Evolutionary conservation across 176 grass and related monocot genomes (phyloP), one percentile per base, ranked within the genome.

Genomic region (Musa itinerans): DNA sequence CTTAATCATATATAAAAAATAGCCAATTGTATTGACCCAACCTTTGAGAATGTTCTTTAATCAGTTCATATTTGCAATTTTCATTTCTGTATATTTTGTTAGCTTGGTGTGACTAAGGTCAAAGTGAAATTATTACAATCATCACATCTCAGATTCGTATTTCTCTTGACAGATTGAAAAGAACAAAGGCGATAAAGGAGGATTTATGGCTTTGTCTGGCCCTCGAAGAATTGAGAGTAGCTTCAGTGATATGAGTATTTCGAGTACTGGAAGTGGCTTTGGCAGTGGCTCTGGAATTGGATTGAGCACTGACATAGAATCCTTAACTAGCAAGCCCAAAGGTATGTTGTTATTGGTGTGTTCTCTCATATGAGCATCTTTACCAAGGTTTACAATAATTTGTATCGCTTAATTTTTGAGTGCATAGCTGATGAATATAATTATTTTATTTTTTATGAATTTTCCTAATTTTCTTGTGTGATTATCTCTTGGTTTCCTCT

Each of bases 101-200:
- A 43, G 34, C 34, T 43, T 43, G 34, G 34, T 43, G 6, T 43
- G 34, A 54, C 15, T 61, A 9, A n/a, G 2, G n/a, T n/a, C 57
- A n/a, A 61, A 6, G 3, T 21, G 57, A 15, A 61, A n/a, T n/a
- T n/a, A 6, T 6, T 6, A 61, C 57, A 19, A 61, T 17, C 57
- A 61, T 61, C 15, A n/a, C 16, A 61, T 73, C 68, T 56, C 58
- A 23, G 1, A 58, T 43, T 51, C 53, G 27, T 63, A 61, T 27
- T 50, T 79, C 3, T 81, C 59, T 19, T 61, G 86, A 51, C 73
- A 96, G 92, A 89, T 91, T 81, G 88, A 89, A 75, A 96, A 78
- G 81, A 86, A 86, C 63, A 96, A 79, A 89, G 63, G 82, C 64
- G 89, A 96, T 29, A 96, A 91, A 87, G 89, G 90, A 49, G 85